Evolutionary conservation across 2,329 filamentous ascomycete species (phyloP), one percentile per base, ranked within the genome.

Genomic region (Fusarium nodosum): DNA sequence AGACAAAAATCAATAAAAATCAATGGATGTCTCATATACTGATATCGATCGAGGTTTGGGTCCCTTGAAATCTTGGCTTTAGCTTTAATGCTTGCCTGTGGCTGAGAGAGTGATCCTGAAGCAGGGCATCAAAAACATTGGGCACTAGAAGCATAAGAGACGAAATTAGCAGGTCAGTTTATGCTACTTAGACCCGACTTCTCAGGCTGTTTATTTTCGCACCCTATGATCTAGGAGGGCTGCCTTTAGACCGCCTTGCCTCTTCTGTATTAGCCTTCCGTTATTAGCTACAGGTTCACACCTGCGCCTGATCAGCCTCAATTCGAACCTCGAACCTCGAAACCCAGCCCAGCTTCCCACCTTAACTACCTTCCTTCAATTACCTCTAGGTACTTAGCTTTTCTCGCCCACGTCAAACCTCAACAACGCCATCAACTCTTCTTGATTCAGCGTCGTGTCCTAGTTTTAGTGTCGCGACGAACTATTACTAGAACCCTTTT

Each of bases 261-360:
- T 13, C 28, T 72, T 71, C 31, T 47, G 50, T 60, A 36, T 55
- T 76, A 75, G 72, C 39, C 48, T 30, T 24, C 42, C 38, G 6
- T 31, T 60, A 52, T 31, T 60, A 52, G 50, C 58, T 64, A 52
- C 60, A 46, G 69, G 68, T 72, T 60, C 57, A 58, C 53, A 54
- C 64, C 59, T 65, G 63, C 60, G 71, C 72, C 68, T 58, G 62
- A 72, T 73, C 72, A 74, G 72, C 72, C 72, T 74, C 72, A 74
- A 74, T 72, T 62, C 51, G 55, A 58, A 58, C 64, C 64, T 62
- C 51, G 55, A 58, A 58, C 64, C 64, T 66, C 58, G 66, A 69
- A 47, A 58, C 60, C 70, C 70, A 74, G 70, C 68, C 72, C n/a
- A 13, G 36, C 34, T 74, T 46, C 24, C 24, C 28, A 38, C 39